These are phyloP conservation scores for Corylus heterophylla DNA, from an alignment of 306 rosid genomes.

Conservation along the genomic window DNA sequence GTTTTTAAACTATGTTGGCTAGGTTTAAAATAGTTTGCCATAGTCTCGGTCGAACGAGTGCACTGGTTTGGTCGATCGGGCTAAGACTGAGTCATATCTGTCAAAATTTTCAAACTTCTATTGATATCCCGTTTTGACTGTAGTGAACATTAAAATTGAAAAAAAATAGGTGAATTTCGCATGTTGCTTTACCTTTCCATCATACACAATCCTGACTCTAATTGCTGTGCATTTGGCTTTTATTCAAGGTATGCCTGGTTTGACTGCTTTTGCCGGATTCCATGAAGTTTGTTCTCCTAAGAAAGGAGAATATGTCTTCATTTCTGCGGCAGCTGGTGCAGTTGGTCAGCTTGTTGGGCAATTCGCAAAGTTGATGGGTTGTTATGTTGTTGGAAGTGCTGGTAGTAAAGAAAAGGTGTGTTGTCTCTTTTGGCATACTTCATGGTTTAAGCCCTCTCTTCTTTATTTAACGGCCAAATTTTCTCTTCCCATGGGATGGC, in stretches of 20 bases:
- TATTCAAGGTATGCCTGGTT: constrained; percentile 33
- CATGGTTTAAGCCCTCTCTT: background rate
- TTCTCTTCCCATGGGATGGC: no score
- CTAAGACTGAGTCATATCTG: no score
- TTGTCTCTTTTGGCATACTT: background rate
- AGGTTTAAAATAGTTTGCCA: no score
- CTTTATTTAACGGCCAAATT: background rate
- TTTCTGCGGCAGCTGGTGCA: constrained; percentile 42
- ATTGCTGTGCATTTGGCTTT: background rate
- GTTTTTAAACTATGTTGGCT: no score
- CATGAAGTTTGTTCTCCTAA: constrained; percentile 32
- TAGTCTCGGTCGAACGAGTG: no score
- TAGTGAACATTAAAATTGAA: no score
- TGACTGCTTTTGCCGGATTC: constrained; percentile 39
- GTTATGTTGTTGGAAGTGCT: constrained; percentile 10
- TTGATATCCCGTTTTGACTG: no score
- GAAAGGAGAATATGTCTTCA: constrained; percentile 34
- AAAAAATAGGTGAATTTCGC: no score
- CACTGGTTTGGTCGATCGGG: no score
- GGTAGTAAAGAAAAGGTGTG: background rate
- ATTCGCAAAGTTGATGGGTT: constrained; percentile 5
- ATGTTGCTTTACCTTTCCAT: no score
- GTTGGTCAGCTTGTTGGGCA: constrained; percentile 46
- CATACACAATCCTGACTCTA: no score
- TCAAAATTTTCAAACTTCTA: no score